Conservation (phyloP, 2,329 filamentous ascomycete genomes). For the Albophoma yamanashiensis region DNA sequence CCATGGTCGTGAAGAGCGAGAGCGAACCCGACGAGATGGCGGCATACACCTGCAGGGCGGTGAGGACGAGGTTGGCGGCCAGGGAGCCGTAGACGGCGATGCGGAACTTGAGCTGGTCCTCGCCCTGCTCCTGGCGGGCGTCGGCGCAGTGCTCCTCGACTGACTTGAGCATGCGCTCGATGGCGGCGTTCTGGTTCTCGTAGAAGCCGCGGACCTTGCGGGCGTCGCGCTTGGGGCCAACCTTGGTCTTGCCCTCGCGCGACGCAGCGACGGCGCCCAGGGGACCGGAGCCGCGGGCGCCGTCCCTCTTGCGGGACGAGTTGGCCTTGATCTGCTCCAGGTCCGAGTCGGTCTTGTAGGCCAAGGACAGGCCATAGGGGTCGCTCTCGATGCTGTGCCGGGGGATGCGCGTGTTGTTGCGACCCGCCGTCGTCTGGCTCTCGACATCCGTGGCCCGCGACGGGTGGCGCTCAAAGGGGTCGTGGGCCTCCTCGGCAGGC, state of each 20-base stretch:
- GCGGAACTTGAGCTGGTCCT: constrained; percentile 68
- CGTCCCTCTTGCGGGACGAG: constrained; percentile 63
- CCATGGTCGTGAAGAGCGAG: constrained; percentile 95
- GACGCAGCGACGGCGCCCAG: constrained; percentile 5
- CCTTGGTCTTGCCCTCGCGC: not conserved
- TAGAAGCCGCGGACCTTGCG: constrained; percentile 72
- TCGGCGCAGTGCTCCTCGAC: constrained; percentile 84
- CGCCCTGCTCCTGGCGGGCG: constrained; percentile 67
- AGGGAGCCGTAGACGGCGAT: constrained; percentile 60
- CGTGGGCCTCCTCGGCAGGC: constrained; percentile 19
- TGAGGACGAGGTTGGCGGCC: constrained; percentile 68
- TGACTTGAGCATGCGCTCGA: constrained; percentile 80
- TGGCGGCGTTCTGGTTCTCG: constrained; percentile 83
- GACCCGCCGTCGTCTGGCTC: constrained; percentile 27
- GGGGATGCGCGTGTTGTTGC: constrained; percentile 35
- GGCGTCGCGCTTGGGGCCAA: constrained; percentile 22
- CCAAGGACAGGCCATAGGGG: constrained; percentile 67
- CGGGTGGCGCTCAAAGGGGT: constrained; percentile 31
- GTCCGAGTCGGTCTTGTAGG: constrained; percentile 68
- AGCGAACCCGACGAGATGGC: constrained; percentile 82
- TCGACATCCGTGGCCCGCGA: constrained; percentile 35
- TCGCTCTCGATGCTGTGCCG: constrained; percentile 57
- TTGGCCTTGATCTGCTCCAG: constrained; percentile 72
- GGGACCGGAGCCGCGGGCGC: constrained; percentile 9
- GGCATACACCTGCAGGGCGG: constrained; percentile 77